Evolutionary conservation across 805 yeast genomes (phyloP).

Genomic region (Candida adriatica): DNA sequence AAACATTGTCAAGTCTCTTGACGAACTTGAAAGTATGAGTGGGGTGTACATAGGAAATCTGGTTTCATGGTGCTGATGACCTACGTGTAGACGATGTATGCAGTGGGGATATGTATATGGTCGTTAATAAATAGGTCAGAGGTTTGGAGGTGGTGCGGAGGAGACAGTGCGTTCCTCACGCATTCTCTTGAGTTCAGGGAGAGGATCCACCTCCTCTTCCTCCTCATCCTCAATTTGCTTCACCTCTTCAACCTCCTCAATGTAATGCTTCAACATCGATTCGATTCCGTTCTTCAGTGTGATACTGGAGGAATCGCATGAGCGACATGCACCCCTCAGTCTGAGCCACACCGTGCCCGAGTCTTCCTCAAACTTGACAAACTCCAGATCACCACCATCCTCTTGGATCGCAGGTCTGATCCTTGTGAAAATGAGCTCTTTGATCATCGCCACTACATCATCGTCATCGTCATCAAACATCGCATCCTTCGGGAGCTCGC

Average conservation of each 20-base stretch:
- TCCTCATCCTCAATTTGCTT: slow-evolving; percentile 41
- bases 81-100: no score
- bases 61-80: no score
- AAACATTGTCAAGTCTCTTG: slow-evolving; percentile 5
- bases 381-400: slow-evolving; percentile 71
- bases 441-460: slow-evolving; percentile 59
- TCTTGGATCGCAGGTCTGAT: slow-evolving; percentile 71
- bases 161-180: slow-evolving; percentile 10
- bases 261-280: slow-evolving; percentile 62
- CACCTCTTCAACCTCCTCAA: slow-evolving; percentile 59
- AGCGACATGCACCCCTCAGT: slow-evolving; percentile 64
- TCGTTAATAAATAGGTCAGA: slow-evolving; percentile 7
- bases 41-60: no score
- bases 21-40: slow-evolving; percentile 4
- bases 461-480: slow-evolving; percentile 54
- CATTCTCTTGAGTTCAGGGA: slow-evolving; percentile 11
- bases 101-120: no score
- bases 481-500: slow-evolving; percentile 28
- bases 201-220: slow-evolving; percentile 12
- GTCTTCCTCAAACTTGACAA: slow-evolving; percentile 53
- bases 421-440: slow-evolving; percentile 61
- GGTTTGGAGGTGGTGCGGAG: slow-evolving; percentile 17
- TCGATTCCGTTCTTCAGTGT: slow-evolving; percentile 66
- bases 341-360: slow-evolving; percentile 52
- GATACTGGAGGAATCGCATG: slow-evolving; percentile 62